Evolutionary conservation across 2,329 filamentous ascomycete genomes (phyloP).

Genomic region (Coniochaeta ligniaria): DNA sequence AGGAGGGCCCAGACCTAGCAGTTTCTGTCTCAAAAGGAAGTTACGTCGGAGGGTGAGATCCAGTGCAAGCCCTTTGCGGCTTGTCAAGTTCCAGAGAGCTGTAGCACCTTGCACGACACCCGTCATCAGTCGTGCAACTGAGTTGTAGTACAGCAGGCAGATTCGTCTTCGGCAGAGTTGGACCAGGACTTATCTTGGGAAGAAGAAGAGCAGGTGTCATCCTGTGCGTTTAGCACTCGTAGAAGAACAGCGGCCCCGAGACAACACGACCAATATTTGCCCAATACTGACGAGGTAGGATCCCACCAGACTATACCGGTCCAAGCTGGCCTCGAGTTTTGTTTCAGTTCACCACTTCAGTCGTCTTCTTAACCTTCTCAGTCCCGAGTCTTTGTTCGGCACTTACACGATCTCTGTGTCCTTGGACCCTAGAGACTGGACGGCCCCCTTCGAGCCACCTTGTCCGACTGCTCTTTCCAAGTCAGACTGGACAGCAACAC

Average conservation of each 20-base stretch:
- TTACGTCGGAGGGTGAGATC: background rate
- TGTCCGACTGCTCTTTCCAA: background rate
- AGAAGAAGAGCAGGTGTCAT: background rate
- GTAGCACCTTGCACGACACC: constrained; percentile 28
- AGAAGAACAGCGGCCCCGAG: background rate
- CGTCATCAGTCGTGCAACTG: constrained; percentile 24
- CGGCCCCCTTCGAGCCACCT: background rate
- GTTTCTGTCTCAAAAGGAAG: background rate
- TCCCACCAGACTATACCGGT: background rate
- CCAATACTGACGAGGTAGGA: background rate
- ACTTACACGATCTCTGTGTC: background rate
- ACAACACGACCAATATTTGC: constrained; percentile 1
- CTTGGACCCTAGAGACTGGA: background rate
- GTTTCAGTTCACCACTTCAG: background rate
- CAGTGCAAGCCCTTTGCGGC: background rate
- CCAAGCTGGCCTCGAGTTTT: background rate
- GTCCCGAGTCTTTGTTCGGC: background rate
- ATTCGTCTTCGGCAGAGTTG: constrained; percentile 11
- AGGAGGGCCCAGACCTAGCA: background rate
- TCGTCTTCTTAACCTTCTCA: background rate
- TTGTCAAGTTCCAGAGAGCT: constrained; percentile 3
- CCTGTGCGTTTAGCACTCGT: background rate
- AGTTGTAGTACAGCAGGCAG: constrained; percentile 25
- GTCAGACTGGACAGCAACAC: background rate
- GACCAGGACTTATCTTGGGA: background rate